These are phyloP conservation scores for Schizopora paradoxa DNA, from an alignment of 1,284 basidiomycete species.

Conservation along the genomic window DNA sequence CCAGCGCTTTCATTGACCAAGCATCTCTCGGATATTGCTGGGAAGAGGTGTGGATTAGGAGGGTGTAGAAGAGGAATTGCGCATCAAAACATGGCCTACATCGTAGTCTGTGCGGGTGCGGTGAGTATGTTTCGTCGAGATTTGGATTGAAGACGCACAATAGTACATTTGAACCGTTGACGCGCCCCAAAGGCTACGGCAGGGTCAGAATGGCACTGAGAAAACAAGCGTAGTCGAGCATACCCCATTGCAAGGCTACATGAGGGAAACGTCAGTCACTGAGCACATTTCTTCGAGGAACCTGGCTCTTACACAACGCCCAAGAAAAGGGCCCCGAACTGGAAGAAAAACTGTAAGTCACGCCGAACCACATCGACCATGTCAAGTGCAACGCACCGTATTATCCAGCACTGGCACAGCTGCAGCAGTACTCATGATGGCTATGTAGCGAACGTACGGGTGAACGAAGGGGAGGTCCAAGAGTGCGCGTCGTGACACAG, in stretches of 20 bases:
- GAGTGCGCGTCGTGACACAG: too few relatives aligned
- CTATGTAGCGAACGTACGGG: too few relatives aligned
- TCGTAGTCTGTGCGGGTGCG: too few relatives aligned
- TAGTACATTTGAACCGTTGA: constrained; percentile 12
- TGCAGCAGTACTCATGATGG: background rate
- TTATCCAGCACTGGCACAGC: background rate
- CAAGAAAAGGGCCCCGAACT: background rate
- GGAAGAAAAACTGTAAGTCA: too few relatives aligned
- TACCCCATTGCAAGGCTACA: constrained; percentile 1
- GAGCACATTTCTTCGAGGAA: background rate
- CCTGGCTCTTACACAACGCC: background rate
- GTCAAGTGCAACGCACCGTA: background rate
- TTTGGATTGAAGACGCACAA: too few relatives aligned
- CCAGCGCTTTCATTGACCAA: constrained; percentile 12
- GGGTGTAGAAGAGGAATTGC: too few relatives aligned
- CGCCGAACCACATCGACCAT: background rate
- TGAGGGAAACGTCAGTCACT: too few relatives aligned
- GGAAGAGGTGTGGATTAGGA: too few relatives aligned
- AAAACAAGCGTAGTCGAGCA: background rate
- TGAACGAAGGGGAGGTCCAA: too few relatives aligned
- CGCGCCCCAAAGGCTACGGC: constrained; percentile 10
- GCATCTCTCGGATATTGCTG: constrained; percentile 14
- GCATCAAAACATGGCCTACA: too few relatives aligned
- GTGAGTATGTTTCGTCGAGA: too few relatives aligned
- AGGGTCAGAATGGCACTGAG: background rate